phyloP scores from a whole-genome alignment of 345 rosid genomes.

The Stellera chamaejasme region DNA sequence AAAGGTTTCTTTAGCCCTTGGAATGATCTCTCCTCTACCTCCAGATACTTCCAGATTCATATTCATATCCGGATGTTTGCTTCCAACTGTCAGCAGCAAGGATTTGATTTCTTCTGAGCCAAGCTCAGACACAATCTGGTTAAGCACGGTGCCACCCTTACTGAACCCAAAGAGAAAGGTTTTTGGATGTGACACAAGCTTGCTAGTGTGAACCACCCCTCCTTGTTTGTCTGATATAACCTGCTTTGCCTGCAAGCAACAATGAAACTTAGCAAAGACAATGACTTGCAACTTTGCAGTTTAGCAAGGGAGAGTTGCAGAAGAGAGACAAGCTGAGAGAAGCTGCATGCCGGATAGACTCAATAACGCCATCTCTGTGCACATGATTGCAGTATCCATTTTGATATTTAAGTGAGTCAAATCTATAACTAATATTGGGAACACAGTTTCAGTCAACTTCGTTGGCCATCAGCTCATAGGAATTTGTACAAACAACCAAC shows the following conservation, averaged over 20 bases:
- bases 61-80: conserved; percentile 9
- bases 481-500: too few relatives aligned
- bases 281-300: conserved; percentile 33
- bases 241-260: conserved; percentile 29
- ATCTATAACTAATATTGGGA: too few relatives aligned
- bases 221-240: conserved; percentile 20
- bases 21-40: conserved; percentile 24
- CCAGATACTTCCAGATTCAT: conserved; percentile 8
- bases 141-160: conserved; percentile 80
- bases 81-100: conserved; percentile 1
- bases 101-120: conserved; percentile 25
- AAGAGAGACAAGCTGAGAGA: too few relatives aligned
- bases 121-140: conserved; percentile 73
- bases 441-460: too few relatives aligned
- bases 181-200: conserved; percentile 25
- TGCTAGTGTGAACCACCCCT: conserved; percentile 9
- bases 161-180: conserved; percentile 76
- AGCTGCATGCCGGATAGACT: too few relatives aligned
- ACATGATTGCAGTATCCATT: too few relatives aligned
- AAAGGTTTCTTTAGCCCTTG: conserved; percentile 39
- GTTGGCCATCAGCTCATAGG: too few relatives aligned
- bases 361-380: too few relatives aligned
- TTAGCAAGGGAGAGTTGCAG: too few relatives aligned
- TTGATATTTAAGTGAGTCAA: too few relatives aligned
- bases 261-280: conserved; percentile 24